A percentile compares a stretch with the other conserved stretches of the same genome.
phyloP scores from a whole-genome alignment of 805 yeast genomes.

The Brettanomyces anomalus region DNA sequence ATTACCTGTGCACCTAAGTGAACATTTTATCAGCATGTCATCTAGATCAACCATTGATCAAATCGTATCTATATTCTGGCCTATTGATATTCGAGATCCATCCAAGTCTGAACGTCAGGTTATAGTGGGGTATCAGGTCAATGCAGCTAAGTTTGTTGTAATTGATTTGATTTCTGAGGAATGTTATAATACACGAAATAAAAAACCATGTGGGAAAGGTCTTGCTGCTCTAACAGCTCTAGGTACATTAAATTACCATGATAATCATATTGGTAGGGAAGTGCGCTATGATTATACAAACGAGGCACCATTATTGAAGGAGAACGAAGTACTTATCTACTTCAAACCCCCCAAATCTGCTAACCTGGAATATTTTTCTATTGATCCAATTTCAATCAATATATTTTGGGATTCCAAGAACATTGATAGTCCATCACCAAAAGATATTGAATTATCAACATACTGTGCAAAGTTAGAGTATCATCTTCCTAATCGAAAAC shows the following conservation, averaged over 20 bases:
- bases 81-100: slow-evolving; percentile 15
- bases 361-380: slow-evolving; percentile 68
- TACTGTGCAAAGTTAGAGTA: slow-evolving; percentile 21
- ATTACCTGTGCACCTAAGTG: slow-evolving; percentile 3
- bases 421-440: slow-evolving; percentile 9
- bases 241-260: slow-evolving; percentile 19
- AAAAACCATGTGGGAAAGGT: slow-evolving; percentile 11
- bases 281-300: slow-evolving; percentile 10
- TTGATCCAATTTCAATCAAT: slow-evolving; percentile 63
- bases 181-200: slow-evolving; percentile 9
- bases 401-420: slow-evolving; percentile 27
- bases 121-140: slow-evolving; percentile 21
- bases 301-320: slow-evolving; percentile 10
- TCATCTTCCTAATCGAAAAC: slow-evolving; percentile 12
- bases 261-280: slow-evolving; percentile 6
- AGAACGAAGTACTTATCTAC: slow-evolving; percentile 29
- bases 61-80: slow-evolving; percentile 23
- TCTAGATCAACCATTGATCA: neutral
- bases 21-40: neutral
- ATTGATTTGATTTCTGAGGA: slow-evolving; percentile 16
- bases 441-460: slow-evolving; percentile 6
- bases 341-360: slow-evolving; percentile 66
- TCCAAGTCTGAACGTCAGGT: slow-evolving; percentile 8
- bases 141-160: slow-evolving; percentile 15
- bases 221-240: slow-evolving; percentile 17